Evolutionary conservation across 257 asterid species (phyloP).

Genomic region (Dorcoceras hygrometricum): DNA sequence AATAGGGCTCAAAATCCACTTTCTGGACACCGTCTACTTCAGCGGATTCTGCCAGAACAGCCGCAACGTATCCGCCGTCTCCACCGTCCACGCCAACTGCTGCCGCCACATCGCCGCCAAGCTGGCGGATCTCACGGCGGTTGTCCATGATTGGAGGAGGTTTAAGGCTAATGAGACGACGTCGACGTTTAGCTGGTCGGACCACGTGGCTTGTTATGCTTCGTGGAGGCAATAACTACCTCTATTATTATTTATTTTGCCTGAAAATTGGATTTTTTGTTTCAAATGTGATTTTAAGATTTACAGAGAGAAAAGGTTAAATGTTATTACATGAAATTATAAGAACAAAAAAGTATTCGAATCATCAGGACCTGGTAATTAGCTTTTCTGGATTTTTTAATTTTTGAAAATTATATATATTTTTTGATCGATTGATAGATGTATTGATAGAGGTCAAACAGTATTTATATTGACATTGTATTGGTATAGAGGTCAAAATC

Average conservation of each 20-base stretch:
- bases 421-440: too few relatives aligned
- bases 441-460: too few relatives aligned
- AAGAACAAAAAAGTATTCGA: too few relatives aligned
- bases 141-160: conserved; percentile 43
- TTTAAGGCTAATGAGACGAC: conserved; percentile 28
- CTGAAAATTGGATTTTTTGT: neutral
- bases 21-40: conserved; percentile 43
- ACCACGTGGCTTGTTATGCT: conserved; percentile 30
- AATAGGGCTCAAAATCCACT: conserved; percentile 31
- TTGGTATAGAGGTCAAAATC: too few relatives aligned
- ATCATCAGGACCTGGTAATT: too few relatives aligned
- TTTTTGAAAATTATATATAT: too few relatives aligned
- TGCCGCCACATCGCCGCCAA: conserved; percentile 44
- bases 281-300: too few relatives aligned
- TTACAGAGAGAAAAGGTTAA: too few relatives aligned
- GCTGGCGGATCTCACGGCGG: conserved; percentile 37
- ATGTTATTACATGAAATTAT: too few relatives aligned
- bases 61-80: conserved; percentile 26
- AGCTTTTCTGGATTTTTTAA: too few relatives aligned
- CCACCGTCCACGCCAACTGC: conserved; percentile 58
- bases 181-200: conserved; percentile 34
- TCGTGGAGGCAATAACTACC: conserved; percentile 26
- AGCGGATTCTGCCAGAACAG: conserved; percentile 53
- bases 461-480: too few relatives aligned
- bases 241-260: neutral